Evolutionary conservation across 2,329 filamentous ascomycete genomes (phyloP).

Genomic region (Colletotrichum liaoningense): DNA sequence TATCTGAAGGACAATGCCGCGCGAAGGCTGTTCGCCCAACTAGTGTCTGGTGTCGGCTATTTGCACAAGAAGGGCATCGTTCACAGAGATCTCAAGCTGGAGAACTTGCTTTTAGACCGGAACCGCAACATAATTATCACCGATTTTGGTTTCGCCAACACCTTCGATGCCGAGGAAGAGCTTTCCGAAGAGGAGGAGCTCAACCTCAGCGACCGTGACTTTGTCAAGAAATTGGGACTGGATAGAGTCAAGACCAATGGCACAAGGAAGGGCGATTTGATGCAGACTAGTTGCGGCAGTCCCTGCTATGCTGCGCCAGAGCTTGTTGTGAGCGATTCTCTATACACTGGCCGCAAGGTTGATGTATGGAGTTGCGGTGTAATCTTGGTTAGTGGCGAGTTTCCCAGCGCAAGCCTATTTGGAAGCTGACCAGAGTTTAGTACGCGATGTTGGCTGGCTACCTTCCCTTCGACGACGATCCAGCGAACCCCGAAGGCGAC

Average conservation of each 20-base stretch:
- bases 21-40: conserved; percentile 90
- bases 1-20: conserved; percentile 96
- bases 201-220: conserved; percentile 87
- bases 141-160: conserved; percentile 99
- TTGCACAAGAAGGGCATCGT: conserved; percentile 99
- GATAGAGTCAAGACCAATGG: conserved; percentile 83
- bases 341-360: conserved; percentile 97
- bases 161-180: conserved; percentile 90
- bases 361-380: conserved; percentile 99
- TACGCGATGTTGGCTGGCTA: conserved; percentile 99
- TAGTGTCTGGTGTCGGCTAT: conserved; percentile 96
- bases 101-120: conserved; percentile 93
- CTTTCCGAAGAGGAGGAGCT: conserved; percentile 91
- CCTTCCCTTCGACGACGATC: conserved; percentile 96
- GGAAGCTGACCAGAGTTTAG: conserved; percentile 56
- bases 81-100: conserved; percentile 94
- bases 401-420: background rate
- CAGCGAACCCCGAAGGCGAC: conserved; percentile 96
- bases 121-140: conserved; percentile 99
- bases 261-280: conserved; percentile 87
- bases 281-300: conserved; percentile 99
- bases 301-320: conserved; percentile 98
- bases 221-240: conserved; percentile 86
- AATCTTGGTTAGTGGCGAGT: conserved; percentile 79
- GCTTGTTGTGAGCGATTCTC: conserved; percentile 94